phyloP scores from a whole-genome alignment of 1,284 basidiomycete species.

The Austroboletus niveus region DNA sequence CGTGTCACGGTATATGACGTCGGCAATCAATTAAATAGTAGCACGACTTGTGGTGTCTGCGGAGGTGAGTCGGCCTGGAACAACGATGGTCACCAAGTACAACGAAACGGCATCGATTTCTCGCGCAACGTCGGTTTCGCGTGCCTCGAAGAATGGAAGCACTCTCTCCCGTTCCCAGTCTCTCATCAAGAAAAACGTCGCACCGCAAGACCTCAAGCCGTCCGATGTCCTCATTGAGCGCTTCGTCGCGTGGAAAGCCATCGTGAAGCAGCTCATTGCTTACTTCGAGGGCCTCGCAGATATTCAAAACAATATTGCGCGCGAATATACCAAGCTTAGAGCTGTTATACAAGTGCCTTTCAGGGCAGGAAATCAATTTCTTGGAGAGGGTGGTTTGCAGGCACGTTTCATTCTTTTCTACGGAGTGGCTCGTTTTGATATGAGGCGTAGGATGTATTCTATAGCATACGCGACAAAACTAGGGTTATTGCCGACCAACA shows the following conservation, averaged over 20 bases:
- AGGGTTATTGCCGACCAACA: slow-evolving; percentile 94
- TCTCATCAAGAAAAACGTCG: slow-evolving; percentile 88
- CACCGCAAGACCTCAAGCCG: slow-evolving; percentile 87
- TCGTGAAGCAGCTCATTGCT: slow-evolving; percentile 92
- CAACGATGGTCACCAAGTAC: slow-evolving; percentile 20
- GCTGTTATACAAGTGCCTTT: slow-evolving; percentile 98
- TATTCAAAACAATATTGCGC: slow-evolving; percentile 93
- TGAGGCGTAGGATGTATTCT: slow-evolving; percentile 79
- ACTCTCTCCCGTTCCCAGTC: slow-evolving; percentile 75
- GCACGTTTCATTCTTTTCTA: slow-evolving; percentile 32
- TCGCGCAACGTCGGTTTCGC: slow-evolving; percentile 68
- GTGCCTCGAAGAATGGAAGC: slow-evolving; percentile 61
- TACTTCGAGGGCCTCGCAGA: slow-evolving; percentile 92
- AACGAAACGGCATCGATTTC: slow-evolving; percentile 55
- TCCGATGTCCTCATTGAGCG: slow-evolving; percentile 98
- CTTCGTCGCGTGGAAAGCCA: slow-evolving; percentile 90
- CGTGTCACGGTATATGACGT: slow-evolving; percentile 32
- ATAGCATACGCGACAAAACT: slow-evolving; percentile 92
- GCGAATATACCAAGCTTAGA: slow-evolving; percentile 94
- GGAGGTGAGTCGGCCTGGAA: background rate
- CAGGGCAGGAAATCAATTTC: slow-evolving; percentile 91
- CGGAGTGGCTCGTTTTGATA: background rate
- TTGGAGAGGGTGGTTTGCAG: slow-evolving; percentile 90
- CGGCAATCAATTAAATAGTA: slow-evolving; percentile 1
- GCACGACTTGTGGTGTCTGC: background rate